A percentile compares a stretch with the other conserved stretches of the same genome.
Evolutionary conservation across 345 rosid species (phyloP).

Genomic region (Eucalyptus marginata): DNA sequence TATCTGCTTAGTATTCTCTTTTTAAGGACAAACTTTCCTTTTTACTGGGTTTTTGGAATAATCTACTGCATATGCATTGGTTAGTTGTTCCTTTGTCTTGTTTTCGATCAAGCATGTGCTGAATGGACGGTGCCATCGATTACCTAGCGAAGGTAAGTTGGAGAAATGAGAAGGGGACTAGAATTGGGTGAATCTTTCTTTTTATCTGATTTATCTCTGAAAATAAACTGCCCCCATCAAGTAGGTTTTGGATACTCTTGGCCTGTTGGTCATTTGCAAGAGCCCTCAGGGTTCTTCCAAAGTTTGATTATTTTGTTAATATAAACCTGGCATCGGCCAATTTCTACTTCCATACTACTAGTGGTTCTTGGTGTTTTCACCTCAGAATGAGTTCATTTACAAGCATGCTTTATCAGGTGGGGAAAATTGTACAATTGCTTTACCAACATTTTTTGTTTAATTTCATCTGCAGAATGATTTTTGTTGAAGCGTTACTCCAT

Average conservation of each 20-base stretch:
- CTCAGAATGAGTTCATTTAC: not conserved
- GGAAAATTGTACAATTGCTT: not conserved
- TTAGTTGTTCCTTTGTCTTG: not conserved
- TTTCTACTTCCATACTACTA: not conserved
- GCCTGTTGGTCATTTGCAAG: not conserved
- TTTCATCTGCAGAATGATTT: constrained; percentile 56
- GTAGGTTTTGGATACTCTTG: not conserved
- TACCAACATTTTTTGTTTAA: not conserved
- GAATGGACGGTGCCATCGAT: not conserved
- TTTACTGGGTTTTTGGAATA: not conserved
- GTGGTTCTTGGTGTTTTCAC: not conserved
- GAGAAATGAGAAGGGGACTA: not conserved
- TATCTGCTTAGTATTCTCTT: not conserved
- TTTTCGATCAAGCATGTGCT: not conserved
- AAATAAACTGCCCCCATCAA: not conserved
- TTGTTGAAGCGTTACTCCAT: constrained; percentile 73
- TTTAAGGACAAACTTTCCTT: not conserved
- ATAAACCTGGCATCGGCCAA: not conserved
- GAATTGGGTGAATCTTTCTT: not conserved
- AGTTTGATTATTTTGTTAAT: not conserved
- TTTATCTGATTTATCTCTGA: not conserved
- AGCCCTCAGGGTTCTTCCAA: not conserved
- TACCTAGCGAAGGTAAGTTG: not conserved
- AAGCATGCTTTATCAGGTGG: not conserved
- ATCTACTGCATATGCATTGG: not conserved